Base-by-base conservation (phyloP, 345 rosid species). In the Gossypium bickii region DNA sequence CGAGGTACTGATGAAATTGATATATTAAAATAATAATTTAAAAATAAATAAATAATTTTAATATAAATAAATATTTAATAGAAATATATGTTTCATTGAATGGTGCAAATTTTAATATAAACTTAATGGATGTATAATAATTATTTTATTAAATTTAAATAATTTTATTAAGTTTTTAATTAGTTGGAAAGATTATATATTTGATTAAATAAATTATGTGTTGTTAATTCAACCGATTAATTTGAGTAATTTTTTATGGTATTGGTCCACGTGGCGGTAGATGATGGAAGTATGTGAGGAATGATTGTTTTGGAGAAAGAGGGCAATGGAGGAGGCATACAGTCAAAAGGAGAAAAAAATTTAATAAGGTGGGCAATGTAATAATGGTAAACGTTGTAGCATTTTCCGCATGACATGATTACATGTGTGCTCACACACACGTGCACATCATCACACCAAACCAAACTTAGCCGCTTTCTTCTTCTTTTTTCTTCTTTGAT, bases 401-500 rank as follows among this genome's bases (percentile, higher is more conserved):
- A 58, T 22, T 22, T 69, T 69, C n/a, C 80, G 77, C 79, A 60
- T 75, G 76, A 81, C 47, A 69, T 69, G 64, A 77, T 22, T 75
- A 70, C 76, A 72, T 67, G 59, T 75, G 76, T 45, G 59, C 59
- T 45, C 80, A 71, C 67, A 45, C 80, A 71, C 88, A 85, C 85
- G 90, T 84, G 91, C 85, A 81, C 83, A 78, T 77, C 82, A 79
- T 81, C 79, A 64, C 76, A 58, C 49, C 10, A 1, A 9, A 5
- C 41, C 38, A 34, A 34, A 34, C 25, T 56, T 10, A 41, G 68
- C 73, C 44, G 47, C 22, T 17, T 64, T 20, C n/a, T 56, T 55
- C 9, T 3, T 57, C 1, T 3, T 3, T n/a, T 17, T 64, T 20
- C n/a, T 56, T 18, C 9, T 10, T 57, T 16, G 4, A 10, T 11